Evolutionary conservation across 352 stramenopile genomes (phyloP).

Genomic region (Globisporangium acanthophoron): DNA sequence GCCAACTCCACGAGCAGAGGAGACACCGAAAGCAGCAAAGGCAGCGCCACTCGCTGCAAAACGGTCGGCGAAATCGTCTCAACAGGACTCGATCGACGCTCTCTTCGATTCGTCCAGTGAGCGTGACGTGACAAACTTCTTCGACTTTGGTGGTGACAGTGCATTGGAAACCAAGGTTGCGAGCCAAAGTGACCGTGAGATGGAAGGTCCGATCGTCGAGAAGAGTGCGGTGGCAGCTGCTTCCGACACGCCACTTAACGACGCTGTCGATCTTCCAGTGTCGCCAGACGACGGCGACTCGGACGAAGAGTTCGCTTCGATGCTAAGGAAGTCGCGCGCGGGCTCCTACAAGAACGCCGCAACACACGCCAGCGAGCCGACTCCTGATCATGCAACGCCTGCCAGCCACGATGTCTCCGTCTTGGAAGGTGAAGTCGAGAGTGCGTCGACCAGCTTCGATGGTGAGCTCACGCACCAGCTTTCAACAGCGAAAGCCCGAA

Average conservation of each 20-base stretch:
- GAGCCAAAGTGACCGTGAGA: not conserved
- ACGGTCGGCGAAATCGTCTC: not conserved
- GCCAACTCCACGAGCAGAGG: slow-evolving; percentile 2
- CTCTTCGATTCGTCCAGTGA: slow-evolving; percentile 55
- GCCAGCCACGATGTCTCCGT: not conserved
- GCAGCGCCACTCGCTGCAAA: not conserved
- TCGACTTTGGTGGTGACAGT: slow-evolving; percentile 5
- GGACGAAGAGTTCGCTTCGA: slow-evolving; percentile 24
- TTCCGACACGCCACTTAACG: not conserved
- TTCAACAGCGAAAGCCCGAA: not conserved
- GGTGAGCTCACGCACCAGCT: not conserved
- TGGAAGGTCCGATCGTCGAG: not conserved
- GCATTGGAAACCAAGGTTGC: no score
- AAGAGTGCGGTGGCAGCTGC: not conserved
- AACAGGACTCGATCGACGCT: slow-evolving; percentile 50
- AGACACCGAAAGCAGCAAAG: not conserved
- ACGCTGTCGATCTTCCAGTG: not conserved
- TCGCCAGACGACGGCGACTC: not conserved
- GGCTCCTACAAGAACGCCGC: not conserved
- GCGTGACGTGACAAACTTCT: slow-evolving; percentile 32
- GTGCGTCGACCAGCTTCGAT: not conserved
- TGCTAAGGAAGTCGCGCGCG: not conserved
- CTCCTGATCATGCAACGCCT: not conserved
- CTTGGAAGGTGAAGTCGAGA: not conserved
- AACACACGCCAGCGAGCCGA: not conserved